Base-by-base conservation (phyloP, 2,329 filamentous ascomycete species). In the Fusarium sp. region DNA sequence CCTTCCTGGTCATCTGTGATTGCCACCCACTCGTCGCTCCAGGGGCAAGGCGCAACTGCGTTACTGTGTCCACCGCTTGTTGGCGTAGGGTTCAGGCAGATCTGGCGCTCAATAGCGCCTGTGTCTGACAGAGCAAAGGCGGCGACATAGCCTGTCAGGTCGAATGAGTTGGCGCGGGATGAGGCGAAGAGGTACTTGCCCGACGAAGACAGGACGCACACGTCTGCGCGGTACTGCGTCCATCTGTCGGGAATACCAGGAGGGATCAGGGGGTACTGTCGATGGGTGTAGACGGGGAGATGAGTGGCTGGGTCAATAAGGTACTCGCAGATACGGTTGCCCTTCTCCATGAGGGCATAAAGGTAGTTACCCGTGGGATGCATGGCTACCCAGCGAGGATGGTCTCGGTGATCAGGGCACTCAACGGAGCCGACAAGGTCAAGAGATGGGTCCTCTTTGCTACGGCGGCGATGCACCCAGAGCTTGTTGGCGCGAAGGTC, bases 11-110 rank as follows among this genome's bases (percentile, higher is more conserved):
- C 94, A 75, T 97, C 94, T 9, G 92, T 96, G 72, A 97, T 85
- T 19, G 94, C 94, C n/a, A 97, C 75, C 92, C 92, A 97, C 80
- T 97, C 93, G 74, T 97, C 93, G 63, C 85, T 92, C 88, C 92
- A 97, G 62, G 92, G 90, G 76, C 92, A 94, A 1, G 93, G 93
- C 59, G 88, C 87, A n/a, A 97, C 92, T 0, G 94, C 94, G 76
- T 97, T 97, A 65, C 91, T 94, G 80, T 97, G 94, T 0, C 94
- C 94, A 45, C 94, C 94, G 76, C 92, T 94, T 4, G 93, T 97
- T 3, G 93, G 92, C 4, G 94, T 97, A 0, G 94, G 93, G 75
- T 93, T 93, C 49, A 97, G 84, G 76, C 89, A 93, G 49, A 97
- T 87, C 83, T 96, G 93, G 43, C 85, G 81, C 83, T 94, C 91